Base-by-base conservation (phyloP, 257 asterid species). In the Scutellaria minor region DNA sequence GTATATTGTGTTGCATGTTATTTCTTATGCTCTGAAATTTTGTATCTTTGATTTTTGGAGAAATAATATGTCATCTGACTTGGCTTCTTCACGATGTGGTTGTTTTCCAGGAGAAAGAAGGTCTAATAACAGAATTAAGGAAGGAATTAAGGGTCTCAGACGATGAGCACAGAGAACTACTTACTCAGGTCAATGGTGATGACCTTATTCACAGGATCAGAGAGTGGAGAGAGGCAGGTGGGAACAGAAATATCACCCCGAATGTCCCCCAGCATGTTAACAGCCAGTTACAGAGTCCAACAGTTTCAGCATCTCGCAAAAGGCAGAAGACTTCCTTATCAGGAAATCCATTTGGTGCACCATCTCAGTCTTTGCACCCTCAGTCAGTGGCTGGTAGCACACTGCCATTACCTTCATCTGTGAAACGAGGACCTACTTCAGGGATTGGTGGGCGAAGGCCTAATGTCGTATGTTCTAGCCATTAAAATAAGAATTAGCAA, bases 111-210 rank as follows among this genome's bases (percentile, higher is more conserved):
- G 99, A 95, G 85, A 95, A 92, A 82, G 99, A 92, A 81, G 97
- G 97, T 59, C 76, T 95, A 65, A 92, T 95, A 71, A 95, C 99
- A 76, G 97, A 95, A 79, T 89, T 95, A 11, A 84, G 99, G 85
- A 95, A 86, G 84, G 99, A 95, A 76, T 85, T 95, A 74, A 85
- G 99, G 82, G 98, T 95, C 51, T 95, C 99, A 7, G 99, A 95
- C 20, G 97, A 95, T 72, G 99, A 95, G 85, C 99, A 95, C 74
- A 82, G 99, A 64, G 96, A 90, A 71, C 82, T 85, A 48, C 96
- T 95, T 40, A 82, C 85, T 73, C 86, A 88, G 78, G 99, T 92
- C 70, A 90, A 90, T 85, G 90, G 91, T 27, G 99, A 94, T 73
- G 94, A 84, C 62, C 89, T 92, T 78, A 87, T 95, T 68, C 90